Evolutionary conservation across 768 basidiomycete species (phyloP).

Genomic region (Suillus spraguei): DNA sequence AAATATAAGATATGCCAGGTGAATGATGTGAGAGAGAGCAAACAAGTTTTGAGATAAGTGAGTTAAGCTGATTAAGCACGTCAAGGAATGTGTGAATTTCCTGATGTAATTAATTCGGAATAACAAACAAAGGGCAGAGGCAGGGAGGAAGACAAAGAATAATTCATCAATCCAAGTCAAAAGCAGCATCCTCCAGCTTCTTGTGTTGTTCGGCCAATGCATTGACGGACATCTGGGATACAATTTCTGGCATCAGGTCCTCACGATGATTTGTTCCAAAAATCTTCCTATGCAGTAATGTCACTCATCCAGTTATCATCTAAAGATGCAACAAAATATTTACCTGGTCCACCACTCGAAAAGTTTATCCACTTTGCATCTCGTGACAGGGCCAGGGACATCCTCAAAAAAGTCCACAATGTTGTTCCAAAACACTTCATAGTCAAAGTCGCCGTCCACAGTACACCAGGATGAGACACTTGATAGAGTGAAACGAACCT

Average conservation of each 20-base stretch:
- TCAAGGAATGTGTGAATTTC: no score
- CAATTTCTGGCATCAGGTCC: not conserved
- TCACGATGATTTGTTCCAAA: not conserved
- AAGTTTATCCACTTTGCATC: not conserved
- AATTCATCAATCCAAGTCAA: not conserved
- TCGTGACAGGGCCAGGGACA: not conserved
- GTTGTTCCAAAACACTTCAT: not conserved
- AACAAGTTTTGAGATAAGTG: no score
- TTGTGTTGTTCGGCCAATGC: not conserved
- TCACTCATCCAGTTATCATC: no score
- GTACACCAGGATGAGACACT: not conserved
- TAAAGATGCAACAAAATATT: not conserved
- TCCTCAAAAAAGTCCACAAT: not conserved
- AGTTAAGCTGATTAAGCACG: no score
- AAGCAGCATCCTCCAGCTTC: not conserved
- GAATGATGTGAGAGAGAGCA: no score
- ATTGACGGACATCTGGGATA: not conserved
- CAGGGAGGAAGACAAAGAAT: not conserved
- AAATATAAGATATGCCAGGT: no score
- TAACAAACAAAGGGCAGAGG: no score
- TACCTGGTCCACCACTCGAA: not conserved
- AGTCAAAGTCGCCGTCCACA: not conserved
- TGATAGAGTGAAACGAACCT: conserved; percentile 11
- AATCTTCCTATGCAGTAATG: not conserved
- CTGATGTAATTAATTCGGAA: no score